These are phyloP conservation scores for Raffaelea ambrosiae DNA, from an alignment of 2,329 filamentous ascomycete genomes.

Conservation along the genomic window DNA sequence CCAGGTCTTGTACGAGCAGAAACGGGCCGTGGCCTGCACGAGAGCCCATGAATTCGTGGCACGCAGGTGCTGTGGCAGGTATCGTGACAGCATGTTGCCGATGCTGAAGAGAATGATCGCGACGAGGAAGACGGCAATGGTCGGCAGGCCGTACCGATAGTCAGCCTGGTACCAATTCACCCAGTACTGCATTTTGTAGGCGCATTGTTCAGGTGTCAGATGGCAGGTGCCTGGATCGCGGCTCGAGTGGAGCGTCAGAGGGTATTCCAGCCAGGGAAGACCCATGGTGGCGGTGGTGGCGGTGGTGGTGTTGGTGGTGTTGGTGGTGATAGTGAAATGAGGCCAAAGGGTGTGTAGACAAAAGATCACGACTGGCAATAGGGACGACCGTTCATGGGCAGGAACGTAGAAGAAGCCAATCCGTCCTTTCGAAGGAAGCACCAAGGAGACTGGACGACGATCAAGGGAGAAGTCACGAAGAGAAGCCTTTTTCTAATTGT, in stretches of 20 bases:
- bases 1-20: too few species aligned
- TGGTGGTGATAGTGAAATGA: neutral
- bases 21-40: too few species aligned
- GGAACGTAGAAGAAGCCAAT: too few species aligned
- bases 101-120: neutral
- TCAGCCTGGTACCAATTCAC: conserved; percentile 9
- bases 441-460: too few species aligned
- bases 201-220: conserved; percentile 33
- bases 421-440: too few species aligned
- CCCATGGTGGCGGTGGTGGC: neutral
- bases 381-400: too few species aligned
- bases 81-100: neutral
- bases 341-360: too few species aligned
- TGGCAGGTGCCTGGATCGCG: conserved; percentile 22
- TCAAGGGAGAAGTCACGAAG: too few species aligned
- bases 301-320: neutral
- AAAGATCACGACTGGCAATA: too few species aligned
- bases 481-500: too few species aligned
- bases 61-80: neutral
- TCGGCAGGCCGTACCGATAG: conserved; percentile 2
- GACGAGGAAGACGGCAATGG: conserved; percentile 1
- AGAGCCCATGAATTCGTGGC: too few species aligned
- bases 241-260: conserved; percentile 30
- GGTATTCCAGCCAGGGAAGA: conserved; percentile 27
- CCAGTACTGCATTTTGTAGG: conserved; percentile 36